Conservation (phyloP, 1,284 basidiomycete species). For the Cutaneotrichosporon sp. region DNA sequence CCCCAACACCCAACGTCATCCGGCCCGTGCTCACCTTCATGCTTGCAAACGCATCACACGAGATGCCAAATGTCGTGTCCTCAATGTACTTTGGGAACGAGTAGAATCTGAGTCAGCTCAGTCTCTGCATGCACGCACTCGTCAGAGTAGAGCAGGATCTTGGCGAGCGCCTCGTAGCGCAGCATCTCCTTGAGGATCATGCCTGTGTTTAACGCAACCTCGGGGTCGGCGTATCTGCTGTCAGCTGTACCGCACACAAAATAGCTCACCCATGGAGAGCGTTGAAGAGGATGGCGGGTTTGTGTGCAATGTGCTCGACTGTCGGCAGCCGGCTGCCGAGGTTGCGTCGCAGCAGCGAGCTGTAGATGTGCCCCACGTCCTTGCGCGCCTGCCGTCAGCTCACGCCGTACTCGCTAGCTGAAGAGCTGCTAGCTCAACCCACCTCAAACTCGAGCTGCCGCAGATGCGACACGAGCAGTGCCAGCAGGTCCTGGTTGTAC, state of each 20-base stretch:
- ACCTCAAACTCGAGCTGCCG: constrained; percentile 92
- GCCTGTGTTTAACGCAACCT: constrained; percentile 94
- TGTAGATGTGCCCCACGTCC: constrained; percentile 97
- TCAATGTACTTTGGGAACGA: constrained; percentile 96
- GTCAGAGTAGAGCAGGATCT: constrained; percentile 88
- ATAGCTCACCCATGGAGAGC: constrained; percentile 67
- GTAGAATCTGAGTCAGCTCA: constrained; percentile 73
- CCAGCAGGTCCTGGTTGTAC: constrained; percentile 85
- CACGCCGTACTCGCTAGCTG: no score
- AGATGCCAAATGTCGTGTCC: constrained; percentile 95
- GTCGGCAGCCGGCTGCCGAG: constrained; percentile 92
- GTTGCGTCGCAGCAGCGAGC: constrained; percentile 88
- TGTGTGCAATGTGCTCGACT: constrained; percentile 85
- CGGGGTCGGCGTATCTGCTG: constrained; percentile 80
- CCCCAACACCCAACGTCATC: not conserved
- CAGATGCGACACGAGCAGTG: constrained; percentile 78
- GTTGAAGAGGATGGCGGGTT: constrained; percentile 85
- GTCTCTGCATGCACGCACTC: constrained; percentile 62
- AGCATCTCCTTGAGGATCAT: constrained; percentile 99
- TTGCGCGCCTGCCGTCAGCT: constrained; percentile 61
- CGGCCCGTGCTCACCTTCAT: constrained; percentile 62
- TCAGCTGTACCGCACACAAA: constrained; percentile 8
- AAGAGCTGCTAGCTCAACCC: constrained; percentile 47
- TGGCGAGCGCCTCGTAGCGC: constrained; percentile 85
- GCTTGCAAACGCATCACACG: constrained; percentile 95